Evolutionary conservation across 2,329 filamentous ascomycete species (phyloP), one percentile per base, ranked within the genome.

Genomic region (Neocucurbitaria cava): DNA sequence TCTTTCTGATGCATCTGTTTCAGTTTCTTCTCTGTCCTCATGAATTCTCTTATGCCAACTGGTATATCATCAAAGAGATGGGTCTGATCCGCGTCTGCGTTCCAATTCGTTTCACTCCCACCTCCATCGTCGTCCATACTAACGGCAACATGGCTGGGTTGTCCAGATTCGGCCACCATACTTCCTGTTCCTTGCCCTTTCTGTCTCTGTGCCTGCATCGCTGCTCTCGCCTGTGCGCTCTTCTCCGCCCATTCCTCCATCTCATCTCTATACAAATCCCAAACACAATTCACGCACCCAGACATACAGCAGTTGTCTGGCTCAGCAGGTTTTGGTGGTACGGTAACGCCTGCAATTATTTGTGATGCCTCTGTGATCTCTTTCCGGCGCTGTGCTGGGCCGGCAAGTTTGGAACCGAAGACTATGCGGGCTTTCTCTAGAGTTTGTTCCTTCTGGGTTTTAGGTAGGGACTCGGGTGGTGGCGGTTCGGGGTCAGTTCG

Each of bases 231-330:
- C 69, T 89, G 83, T 3, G 81, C 78, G 31, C 83, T 85, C 54
- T 87, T 84, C 13, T 81, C 79, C 3, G 88, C 89, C 91, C 92
- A 98, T 53, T 91, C 90, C 75, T 98, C 93, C 77, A 98, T 83
- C 47, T 98, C 95, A 63, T 99, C 94, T 8, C 93, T 85, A 76
- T 88, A 98, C 48, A 87, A 82, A 67, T 97, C 93, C 93, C 93
- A 98, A 2, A 98, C 95, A 75, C 95, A 99, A 75, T 98, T 93
- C 44, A 96, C 94, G 73, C 95, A 99, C 3, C 95, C 95, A 70
- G 91, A 95, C 95, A 99, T 99, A 78, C 95, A 99, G 83, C 95
- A 99, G 72, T 99, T 97, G 69, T 98, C 95, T 3, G 95, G 95
- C 77, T 99, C 94, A 43, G 87, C 83, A 1, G 95, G 95, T 43